Evolutionary conservation across 2,329 filamentous ascomycete species (phyloP), one percentile per base, ranked within the genome.

Genomic region (Diaporthe citriasiana): DNA sequence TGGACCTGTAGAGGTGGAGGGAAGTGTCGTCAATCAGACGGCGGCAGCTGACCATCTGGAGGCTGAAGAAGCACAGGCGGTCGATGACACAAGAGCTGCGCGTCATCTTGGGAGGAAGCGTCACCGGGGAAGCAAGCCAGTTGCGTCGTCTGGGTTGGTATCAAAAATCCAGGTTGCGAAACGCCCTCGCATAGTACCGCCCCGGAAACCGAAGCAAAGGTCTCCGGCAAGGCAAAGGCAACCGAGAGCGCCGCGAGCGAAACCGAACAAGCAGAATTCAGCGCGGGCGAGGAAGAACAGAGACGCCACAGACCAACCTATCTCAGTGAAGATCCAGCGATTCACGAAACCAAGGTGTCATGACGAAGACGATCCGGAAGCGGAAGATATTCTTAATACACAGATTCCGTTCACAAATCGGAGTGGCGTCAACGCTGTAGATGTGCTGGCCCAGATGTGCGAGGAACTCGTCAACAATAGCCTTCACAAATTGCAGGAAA

Each of bases 401-500:
- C 87, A 89, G 6, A 89, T 91, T 2, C 88, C 89, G 0, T 89
- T 88, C 75, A 83, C 85, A 0, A 88, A 87, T 77, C 85, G 87
- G 22, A 82, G 83, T 30, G 89, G 89, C 59, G 90, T 92, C 76
- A 93, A 90, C 63, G 85, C 89, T 0, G 84, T 93, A 3, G 91
- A 93, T 77, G 90, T 93, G 1, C 84, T 93, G 50, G 85, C 87
- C 8, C 88, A 91, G 76, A 85, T 92, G 19, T 92, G 89, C 78
- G 87, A 90, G 45, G 90, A 93, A 78, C 85, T 92, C 42, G 84
- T 92, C 27, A 85, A 85, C n/a, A 82, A 84, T 3, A 87, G 84
- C 19, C 79, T 92, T 42, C 82, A 83, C 1, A 86, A 86, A 63
- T 80, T 91, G 2, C 82, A 86, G 56, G 84, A 87, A 42, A 82